Conservation (phyloP, 306 rosid genomes). For the Dicorynia guianensis region DNA sequence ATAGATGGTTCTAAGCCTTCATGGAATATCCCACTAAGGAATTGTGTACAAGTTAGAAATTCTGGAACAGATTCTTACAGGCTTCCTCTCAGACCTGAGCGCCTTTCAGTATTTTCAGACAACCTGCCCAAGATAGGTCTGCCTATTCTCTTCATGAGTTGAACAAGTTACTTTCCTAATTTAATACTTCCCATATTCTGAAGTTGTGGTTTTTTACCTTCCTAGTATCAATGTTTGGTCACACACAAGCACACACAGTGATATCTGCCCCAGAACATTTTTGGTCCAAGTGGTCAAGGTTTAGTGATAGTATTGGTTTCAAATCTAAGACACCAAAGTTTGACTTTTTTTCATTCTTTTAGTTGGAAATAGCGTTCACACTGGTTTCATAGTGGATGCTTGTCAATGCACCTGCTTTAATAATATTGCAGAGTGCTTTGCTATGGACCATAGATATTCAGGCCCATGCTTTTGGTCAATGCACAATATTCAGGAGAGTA, state of each 20-base stretch:
- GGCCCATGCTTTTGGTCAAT: constrained; percentile 24
- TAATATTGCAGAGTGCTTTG: constrained; percentile 17
- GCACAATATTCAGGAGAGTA: constrained; percentile 12
- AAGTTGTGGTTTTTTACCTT: constrained; percentile 27
- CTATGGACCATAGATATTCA: constrained; percentile 23
- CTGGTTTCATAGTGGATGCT: constrained; percentile 20
- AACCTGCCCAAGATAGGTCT: constrained; percentile 75
- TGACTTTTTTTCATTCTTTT: neutral
- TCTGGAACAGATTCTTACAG: constrained; percentile 52
- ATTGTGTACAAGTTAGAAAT: constrained; percentile 64
- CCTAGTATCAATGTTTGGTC: neutral
- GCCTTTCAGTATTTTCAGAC: constrained; percentile 70
- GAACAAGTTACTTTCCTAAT: constrained; percentile 37
- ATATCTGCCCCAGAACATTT: neutral
- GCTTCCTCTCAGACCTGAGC: constrained; percentile 69
- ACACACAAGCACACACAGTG: neutral
- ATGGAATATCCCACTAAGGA: constrained; percentile 75
- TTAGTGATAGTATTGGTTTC: constrained; percentile 18
- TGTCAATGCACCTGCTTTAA: constrained; percentile 35
- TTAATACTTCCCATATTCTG: constrained; percentile 2
- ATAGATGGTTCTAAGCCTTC: constrained; percentile 70
- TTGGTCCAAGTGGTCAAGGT: neutral
- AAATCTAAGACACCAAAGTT: constrained; percentile 15
- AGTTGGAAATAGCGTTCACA: neutral
- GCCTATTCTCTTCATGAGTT: constrained; percentile 36